Base-by-base conservation (phyloP, 2,329 filamentous ascomycete genomes). In the Paecilomyces sp. region DNA sequence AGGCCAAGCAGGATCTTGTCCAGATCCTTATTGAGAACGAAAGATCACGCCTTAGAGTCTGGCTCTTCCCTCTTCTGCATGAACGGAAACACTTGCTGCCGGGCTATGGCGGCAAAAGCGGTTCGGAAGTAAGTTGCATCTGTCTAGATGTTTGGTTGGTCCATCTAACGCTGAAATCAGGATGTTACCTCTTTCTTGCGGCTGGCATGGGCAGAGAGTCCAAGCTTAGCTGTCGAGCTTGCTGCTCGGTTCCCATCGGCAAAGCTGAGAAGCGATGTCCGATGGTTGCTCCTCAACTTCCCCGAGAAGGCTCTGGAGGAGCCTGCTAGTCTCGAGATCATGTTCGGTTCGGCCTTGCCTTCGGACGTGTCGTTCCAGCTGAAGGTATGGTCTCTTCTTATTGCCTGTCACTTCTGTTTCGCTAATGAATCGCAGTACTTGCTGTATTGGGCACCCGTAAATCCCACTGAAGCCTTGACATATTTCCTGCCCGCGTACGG, bases 401-500 rank as follows among this genome's bases (percentile, higher is more conserved):
- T 57, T 12, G 57, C 13, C 34, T n/a, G 31, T 28, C 51, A 33
- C 15, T 47, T 50, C 31, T 31, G 28, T 57, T 55, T 53, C 15
- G n/a, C 70, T 78, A 67, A 78, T 63, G 56, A 67, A 55, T 55
- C 50, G 8, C 65, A 92, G 86, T 96, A 96, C 74, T 80, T 99
- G 15, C 80, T 99, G 1, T 97, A 90, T 77, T 99, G 94, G 94
- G 85, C 89, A 24, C 87, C 94, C 0, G 88, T 96, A 33, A 96
- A 96, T 69, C 94, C 94, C 0, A 89, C 96, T 62, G 94, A 92
- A 9, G 92, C 95, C 0, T 88, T 95, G 6, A 96, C 92, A 0
- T 92, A 95, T 76, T 97, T 99, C 79, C 74, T 96, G 66, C 95
- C 95, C 0, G 87, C 88, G 0, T 99, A 95, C 73, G 87, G 88